A percentile compares a stretch with the other conserved stretches of the same genome.
phyloP scores from a whole-genome alignment of 345 rosid genomes.

The Rubroshorea leprosula region DNA sequence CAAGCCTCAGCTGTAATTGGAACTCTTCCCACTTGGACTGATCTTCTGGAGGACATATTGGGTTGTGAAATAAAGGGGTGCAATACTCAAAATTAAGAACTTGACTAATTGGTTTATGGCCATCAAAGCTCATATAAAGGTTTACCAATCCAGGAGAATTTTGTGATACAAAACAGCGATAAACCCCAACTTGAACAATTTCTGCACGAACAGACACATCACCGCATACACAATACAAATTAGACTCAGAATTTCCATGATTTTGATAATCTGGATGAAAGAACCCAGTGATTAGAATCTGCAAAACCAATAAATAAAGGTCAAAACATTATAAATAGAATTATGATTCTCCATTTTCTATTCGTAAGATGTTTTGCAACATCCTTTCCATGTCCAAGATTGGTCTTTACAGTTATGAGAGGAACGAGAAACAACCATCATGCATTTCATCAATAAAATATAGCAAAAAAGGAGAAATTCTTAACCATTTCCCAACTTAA shows the following conservation, averaged over 20 bases:
- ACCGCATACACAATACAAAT: slow-evolving; percentile 68
- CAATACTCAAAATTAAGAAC: slow-evolving; percentile 69
- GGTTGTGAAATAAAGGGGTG: slow-evolving; percentile 27
- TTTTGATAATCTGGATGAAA: slow-evolving; percentile 49
- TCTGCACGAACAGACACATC: slow-evolving; percentile 53
- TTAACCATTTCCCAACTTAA: neutral
- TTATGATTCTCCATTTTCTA: neutral
- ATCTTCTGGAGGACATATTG: slow-evolving; percentile 34
- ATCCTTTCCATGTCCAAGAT: neutral
- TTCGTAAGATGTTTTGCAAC: neutral
- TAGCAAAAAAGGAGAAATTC: neutral
- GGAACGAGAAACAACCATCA: neutral
- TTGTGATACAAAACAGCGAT: slow-evolving; percentile 67
- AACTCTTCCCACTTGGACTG: slow-evolving; percentile 62
- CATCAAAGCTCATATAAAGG: slow-evolving; percentile 72
- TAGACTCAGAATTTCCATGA: slow-evolving; percentile 51
- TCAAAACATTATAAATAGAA: slow-evolving; percentile 1
- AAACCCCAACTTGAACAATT: slow-evolving; percentile 70
- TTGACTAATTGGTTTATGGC: slow-evolving; percentile 76
- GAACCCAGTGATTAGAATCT: slow-evolving; percentile 70
- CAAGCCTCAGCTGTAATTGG: slow-evolving; percentile 70
- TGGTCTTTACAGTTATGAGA: neutral
- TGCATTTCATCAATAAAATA: neutral
- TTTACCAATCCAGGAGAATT: slow-evolving; percentile 61
- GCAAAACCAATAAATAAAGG: slow-evolving; percentile 21